A percentile compares a stretch with the other conserved stretches of the same genome.
phyloP scores from a whole-genome alignment of 768 basidiomycete genomes.

The Lanmaoa pseudosensibilis region DNA sequence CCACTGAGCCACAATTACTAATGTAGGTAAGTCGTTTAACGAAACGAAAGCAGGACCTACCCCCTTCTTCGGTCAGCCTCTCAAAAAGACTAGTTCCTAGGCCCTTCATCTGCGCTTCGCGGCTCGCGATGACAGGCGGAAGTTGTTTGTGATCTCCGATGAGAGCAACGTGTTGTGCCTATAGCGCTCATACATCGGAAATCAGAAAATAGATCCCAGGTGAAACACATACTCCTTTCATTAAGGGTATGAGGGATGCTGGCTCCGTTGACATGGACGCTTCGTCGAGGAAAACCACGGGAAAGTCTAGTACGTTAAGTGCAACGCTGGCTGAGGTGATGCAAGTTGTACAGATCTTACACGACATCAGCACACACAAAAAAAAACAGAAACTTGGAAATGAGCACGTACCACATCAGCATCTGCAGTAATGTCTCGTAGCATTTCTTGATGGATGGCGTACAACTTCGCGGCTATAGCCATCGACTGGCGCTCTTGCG shows the following conservation, averaged over 20 bases:
- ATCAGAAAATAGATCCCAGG: constrained; percentile 1
- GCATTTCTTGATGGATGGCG: constrained; percentile 60
- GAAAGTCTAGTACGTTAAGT: constrained; percentile 79
- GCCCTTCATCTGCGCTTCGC: constrained; percentile 70
- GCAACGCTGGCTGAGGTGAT: constrained; percentile 69
- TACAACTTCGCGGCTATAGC: constrained; percentile 46
- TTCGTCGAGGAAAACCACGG: constrained; percentile 91
- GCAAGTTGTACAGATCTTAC: constrained; percentile 86
- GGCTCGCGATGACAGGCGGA: constrained; percentile 81
- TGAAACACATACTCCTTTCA: constrained; percentile 78
- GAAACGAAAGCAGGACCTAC: constrained; percentile 44
- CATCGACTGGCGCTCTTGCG: constrained; percentile 33
- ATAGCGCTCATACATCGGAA: constrained; percentile 17
- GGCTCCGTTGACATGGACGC: constrained; percentile 97
- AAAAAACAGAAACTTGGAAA: background rate
- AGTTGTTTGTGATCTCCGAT: constrained; percentile 98
- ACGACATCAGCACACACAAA: constrained; percentile 10
- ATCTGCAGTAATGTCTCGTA: constrained; percentile 57
- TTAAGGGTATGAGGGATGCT: constrained; percentile 84
- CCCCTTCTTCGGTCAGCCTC: constrained; percentile 76
- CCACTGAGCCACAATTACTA: constrained; percentile 42
- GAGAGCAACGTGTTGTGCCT: constrained; percentile 82
- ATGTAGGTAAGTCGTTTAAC: constrained; percentile 3
- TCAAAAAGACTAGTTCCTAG: constrained; percentile 86
- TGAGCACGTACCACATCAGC: constrained; percentile 70